Base-by-base conservation (phyloP, 768 basidiomycete genomes). In the Daedalea quercina region DNA sequence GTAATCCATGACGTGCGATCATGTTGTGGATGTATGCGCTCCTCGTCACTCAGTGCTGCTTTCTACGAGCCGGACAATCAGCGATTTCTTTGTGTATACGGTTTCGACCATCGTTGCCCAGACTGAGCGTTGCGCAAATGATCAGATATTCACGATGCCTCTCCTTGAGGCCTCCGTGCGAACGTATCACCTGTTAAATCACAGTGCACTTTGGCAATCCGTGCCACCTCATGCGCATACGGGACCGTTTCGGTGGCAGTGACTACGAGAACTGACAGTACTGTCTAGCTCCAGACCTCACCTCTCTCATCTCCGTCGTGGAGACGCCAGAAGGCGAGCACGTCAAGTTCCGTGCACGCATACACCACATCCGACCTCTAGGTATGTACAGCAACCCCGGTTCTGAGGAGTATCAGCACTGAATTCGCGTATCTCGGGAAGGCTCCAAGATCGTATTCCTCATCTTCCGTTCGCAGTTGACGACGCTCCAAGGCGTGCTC, bases 361-460 rank as follows among this genome's bases (percentile, higher is more conserved):
- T 99, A 26, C 92, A 96, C 65, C 94, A 89, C 25, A 85, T 87
- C 24, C 85, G 96, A 40, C 86, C 90, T 0, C 88, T 96, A 65
- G 61, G 65, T 57, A 25, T 3, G 63, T 44, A 3, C 17, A 3
- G 1, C 22, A 9, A 17, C 23, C 25, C 7, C 40, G 26, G 3
- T 17, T 17, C 19, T 37, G 2, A 4, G 1, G 20, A 2, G 22
- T 9, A 19, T 31, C 11, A 11, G n/a, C 17, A 26, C 35, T 56
- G n/a, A 45, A 9, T 40, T 25, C 34, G 22, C 3, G 40, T 22
- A 6, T 17, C 3, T 11, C 8, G 1, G 23, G n/a, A 31, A 63
- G 92, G 90, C 58, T 87, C 81, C 69, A 97, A 93, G 72, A 93
- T 97, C 79, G 88, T 90, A 42, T 99, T 99, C 71, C 70, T 98